Evolutionary conservation across 805 yeast genomes (phyloP), one percentile per base, ranked within the genome.

Genomic region (Candida sonorensis): DNA sequence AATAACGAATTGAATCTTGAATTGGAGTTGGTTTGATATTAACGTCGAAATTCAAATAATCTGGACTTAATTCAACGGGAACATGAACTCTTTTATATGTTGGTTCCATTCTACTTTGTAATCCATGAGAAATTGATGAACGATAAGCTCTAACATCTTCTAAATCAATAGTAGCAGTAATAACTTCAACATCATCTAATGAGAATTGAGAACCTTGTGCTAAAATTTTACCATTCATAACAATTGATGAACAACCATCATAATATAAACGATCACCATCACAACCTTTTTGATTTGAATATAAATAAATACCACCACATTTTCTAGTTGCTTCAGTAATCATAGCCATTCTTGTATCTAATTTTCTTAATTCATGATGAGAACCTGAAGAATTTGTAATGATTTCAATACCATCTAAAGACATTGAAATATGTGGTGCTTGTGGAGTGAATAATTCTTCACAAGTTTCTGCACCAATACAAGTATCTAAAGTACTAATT

Each of bases 241-340:
- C 86, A 53, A 94, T 92, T 49, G 86, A 64, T 0, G 98, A 96
- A 64, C 96, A 85, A 0, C 99, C 99, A 56, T 92, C 99, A 53
- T 92, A 92, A 59, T 92, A 92, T 27, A 92, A 62, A 37, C 99
- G 69, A 53, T 94, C 99, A 46, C 99, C 99, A 55, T 92, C 99
- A 57, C 99, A 92, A 3, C 99, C 99, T 44, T 82, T 78, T 61
- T 94, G 99, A 59, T 92, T 92, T 12, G 97, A 74, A 49, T 92
- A 92, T 30, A 92, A 63, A 48, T 92, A 92, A 17, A 92, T 75
- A 22, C 99, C 99, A 33, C 99, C 99, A 53, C 97, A 88, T 59
- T 92, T 87, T 33, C 85, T 73, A 2, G 97, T 88, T 2, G 98
- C 97, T 52, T 85, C 95, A 11, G 77, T 73, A 45, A 92, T 92